Evolutionary conservation across 2,329 filamentous ascomycete genomes (phyloP).

Genomic region (Amauroascus niger): DNA sequence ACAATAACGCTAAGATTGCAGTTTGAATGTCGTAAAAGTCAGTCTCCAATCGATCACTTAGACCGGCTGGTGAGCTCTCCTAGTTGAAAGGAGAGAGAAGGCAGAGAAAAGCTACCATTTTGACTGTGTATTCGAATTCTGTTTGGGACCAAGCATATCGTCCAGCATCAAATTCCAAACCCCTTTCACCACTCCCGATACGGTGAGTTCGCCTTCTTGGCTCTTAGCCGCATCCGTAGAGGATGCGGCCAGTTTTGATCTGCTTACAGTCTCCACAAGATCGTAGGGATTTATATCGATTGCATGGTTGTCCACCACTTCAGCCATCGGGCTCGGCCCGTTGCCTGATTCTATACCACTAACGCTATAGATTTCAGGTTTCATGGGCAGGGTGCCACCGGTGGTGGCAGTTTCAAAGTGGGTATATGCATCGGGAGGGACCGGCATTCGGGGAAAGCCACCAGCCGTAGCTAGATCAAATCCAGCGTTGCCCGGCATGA

Average conservation of each 20-base stretch:
- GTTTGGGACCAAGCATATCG: slow-evolving; percentile 37
- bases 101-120: neutral
- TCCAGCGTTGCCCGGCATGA: slow-evolving; percentile 47
- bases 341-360: slow-evolving; percentile 35
- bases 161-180: slow-evolving; percentile 43
- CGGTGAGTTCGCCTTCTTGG: slow-evolving; percentile 32
- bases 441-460: slow-evolving; percentile 40
- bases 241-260: slow-evolving; percentile 31
- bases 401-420: slow-evolving; percentile 20
- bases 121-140: slow-evolving; percentile 3
- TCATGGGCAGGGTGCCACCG: slow-evolving; percentile 34
- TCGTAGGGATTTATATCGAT: slow-evolving; percentile 49
- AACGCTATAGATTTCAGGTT: slow-evolving; percentile 48
- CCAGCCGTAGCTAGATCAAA: slow-evolving; percentile 22
- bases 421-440: slow-evolving; percentile 37
- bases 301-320: slow-evolving; percentile 48
- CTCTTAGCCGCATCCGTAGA: slow-evolving; percentile 21
- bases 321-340: slow-evolving; percentile 47
- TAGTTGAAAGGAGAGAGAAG: neutral
- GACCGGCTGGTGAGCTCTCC: neutral
- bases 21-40: neutral
- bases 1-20: neutral
- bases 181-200: slow-evolving; percentile 32
- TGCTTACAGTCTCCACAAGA: slow-evolving; percentile 43
- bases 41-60: neutral